A percentile compares a stretch with the other conserved stretches of the same genome.
Conservation (phyloP, 306 rosid species). For the Corylus americana region DNA sequence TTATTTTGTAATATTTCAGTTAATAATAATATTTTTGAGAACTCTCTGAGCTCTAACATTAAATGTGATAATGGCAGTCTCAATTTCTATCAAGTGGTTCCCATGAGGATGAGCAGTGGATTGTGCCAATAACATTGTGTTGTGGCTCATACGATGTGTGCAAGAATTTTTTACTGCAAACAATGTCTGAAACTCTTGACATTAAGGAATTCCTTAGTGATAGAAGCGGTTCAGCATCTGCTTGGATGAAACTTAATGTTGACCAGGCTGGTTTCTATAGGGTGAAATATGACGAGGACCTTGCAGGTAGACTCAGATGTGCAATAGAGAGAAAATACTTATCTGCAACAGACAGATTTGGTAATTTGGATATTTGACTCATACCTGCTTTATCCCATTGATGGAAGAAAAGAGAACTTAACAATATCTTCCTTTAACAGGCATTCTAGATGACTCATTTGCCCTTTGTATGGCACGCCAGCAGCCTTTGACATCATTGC, state of each 20-base stretch:
- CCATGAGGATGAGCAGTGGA: conserved; percentile 82
- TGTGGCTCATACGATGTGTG: conserved; percentile 64
- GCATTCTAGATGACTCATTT: conserved; percentile 81
- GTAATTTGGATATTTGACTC: conserved; percentile 41
- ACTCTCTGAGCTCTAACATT: conserved; percentile 1
- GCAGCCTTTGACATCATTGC: conserved; percentile 67
- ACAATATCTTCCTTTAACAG: conserved; percentile 46
- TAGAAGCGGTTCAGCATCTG: conserved; percentile 23
- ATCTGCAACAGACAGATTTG: conserved; percentile 84
- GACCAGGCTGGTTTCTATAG: conserved; percentile 95
- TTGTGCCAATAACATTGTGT: conserved; percentile 75
- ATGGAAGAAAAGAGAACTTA: conserved; percentile 19
- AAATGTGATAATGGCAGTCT: conserved; percentile 50
- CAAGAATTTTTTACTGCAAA: conserved; percentile 70
- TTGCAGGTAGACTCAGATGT: conserved; percentile 66
- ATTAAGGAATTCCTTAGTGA: conserved; percentile 48
- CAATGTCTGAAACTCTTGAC: conserved; percentile 58
- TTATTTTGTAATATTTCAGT: not conserved
- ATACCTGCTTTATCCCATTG: not conserved
- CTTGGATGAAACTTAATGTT: conserved; percentile 88
- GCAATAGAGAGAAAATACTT: conserved; percentile 69
- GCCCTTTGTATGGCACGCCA: conserved; percentile 83
- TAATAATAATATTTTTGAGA: conserved; percentile 1
- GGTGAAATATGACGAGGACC: conserved; percentile 84
- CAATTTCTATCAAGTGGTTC: conserved; percentile 84